phyloP scores from a whole-genome alignment of 1,139 yeast genomes.

The Pichia sp. region DNA sequence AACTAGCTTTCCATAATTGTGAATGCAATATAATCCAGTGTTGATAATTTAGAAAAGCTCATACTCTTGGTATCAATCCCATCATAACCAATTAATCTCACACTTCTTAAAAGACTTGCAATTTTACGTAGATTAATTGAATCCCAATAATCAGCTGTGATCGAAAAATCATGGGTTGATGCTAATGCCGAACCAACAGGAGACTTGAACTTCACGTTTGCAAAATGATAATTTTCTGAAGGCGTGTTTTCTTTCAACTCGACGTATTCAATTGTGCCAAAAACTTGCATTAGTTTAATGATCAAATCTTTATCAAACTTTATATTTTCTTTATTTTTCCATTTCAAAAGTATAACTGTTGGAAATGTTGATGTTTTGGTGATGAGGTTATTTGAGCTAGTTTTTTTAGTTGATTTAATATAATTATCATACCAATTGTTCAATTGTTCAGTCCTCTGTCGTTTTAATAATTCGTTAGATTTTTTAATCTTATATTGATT shows the following conservation, averaged over 20 bases:
- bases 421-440: conserved; percentile 24
- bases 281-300: conserved; percentile 38
- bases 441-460: conserved; percentile 12
- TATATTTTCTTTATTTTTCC: conserved; percentile 41
- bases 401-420: conserved; percentile 26
- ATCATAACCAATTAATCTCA: conserved; percentile 11
- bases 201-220: conserved; percentile 31
- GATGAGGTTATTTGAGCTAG: no score
- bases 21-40: conserved; percentile 10
- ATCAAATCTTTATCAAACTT: conserved; percentile 33
- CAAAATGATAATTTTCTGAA: conserved; percentile 34
- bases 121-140: conserved; percentile 39
- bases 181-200: conserved; percentile 33
- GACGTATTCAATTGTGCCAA: conserved; percentile 35
- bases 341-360: conserved; percentile 28
- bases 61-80: not conserved
- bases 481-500: not conserved
- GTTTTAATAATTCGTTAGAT: not conserved
- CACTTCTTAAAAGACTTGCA: conserved; percentile 35
- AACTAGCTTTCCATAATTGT: not conserved
- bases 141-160: conserved; percentile 43
- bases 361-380: conserved; percentile 1
- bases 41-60: not conserved
- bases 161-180: conserved; percentile 35
- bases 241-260: conserved; percentile 13